phyloP scores from a whole-genome alignment of 164 flowering plant species.

The Vitis amurensis region DNA sequence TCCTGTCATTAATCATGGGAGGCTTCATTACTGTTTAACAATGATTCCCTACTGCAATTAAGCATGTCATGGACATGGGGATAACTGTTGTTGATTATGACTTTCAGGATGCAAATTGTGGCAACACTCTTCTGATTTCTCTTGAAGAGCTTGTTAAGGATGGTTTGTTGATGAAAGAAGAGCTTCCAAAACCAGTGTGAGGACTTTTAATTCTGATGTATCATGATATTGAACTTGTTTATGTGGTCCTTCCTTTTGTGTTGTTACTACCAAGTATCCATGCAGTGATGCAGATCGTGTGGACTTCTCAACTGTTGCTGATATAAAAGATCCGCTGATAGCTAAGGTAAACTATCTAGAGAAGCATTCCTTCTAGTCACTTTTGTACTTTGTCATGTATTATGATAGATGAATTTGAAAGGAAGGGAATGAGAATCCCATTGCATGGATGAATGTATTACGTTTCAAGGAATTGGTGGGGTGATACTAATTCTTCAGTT shows the following conservation, averaged over 20 bases:
- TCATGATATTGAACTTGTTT: not conserved
- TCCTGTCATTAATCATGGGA: not conserved
- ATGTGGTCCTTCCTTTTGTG: not conserved
- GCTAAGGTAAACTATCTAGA: conserved; percentile 53
- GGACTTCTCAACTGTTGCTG: conserved; percentile 51
- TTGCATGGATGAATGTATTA: no score
- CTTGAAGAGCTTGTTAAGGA: conserved; percentile 94
- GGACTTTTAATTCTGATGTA: conserved; percentile 17
- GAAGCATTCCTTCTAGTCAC: not conserved
- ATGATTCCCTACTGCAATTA: not conserved
- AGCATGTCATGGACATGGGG: not conserved
- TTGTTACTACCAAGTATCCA: not conserved
- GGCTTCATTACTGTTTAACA: not conserved
- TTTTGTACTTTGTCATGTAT: not conserved
- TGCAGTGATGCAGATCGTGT: conserved; percentile 71
- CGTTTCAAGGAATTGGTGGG: no score
- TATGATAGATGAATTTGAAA: not conserved
- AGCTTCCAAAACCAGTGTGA: conserved; percentile 90
- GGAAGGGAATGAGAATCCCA: no score
- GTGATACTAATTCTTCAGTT: no score
- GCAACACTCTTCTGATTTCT: conserved; percentile 91
- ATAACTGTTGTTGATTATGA: conserved; percentile 8
- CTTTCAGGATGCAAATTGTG: conserved; percentile 95
- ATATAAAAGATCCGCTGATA: conserved; percentile 80
- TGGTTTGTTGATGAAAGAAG: conserved; percentile 69